phyloP scores from a whole-genome alignment of 495 filamentous ascomycete genomes.

The Penicillium subrubescens region DNA sequence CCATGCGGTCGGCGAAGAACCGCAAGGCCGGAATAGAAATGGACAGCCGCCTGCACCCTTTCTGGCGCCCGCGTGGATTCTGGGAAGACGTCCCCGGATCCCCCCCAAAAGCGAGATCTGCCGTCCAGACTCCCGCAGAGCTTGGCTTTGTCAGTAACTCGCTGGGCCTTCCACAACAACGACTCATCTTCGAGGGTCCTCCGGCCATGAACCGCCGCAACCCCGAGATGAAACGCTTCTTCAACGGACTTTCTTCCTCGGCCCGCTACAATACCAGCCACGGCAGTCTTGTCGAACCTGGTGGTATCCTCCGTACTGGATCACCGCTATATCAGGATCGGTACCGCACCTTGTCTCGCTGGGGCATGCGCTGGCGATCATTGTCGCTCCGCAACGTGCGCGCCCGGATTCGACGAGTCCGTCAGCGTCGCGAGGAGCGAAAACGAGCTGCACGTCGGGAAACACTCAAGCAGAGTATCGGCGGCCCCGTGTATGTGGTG shows the following conservation, averaged over 20 bases:
- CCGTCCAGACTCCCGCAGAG: slow-evolving; percentile 22
- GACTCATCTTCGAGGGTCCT: slow-evolving; percentile 45
- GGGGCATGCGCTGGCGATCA: slow-evolving; percentile 54
- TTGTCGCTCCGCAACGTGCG: slow-evolving; percentile 54
- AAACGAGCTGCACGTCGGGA: slow-evolving; percentile 64
- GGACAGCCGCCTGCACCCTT: slow-evolving; percentile 68
- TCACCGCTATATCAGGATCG: slow-evolving; percentile 37
- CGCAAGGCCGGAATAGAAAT: slow-evolving; percentile 46
- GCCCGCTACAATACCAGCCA: slow-evolving; percentile 33
- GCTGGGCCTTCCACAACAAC: slow-evolving; percentile 56
- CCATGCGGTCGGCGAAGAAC: slow-evolving; percentile 48
- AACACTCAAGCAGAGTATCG: slow-evolving; percentile 69
- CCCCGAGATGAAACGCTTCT: slow-evolving; percentile 35
- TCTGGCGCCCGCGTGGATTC: slow-evolving; percentile 77
- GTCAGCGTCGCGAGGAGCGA: slow-evolving; percentile 57
- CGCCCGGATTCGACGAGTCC: slow-evolving; percentile 57
- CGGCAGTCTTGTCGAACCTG: slow-evolving; percentile 34
- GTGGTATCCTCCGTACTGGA: slow-evolving; percentile 32
- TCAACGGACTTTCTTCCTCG: slow-evolving; percentile 21
- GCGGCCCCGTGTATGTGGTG: slow-evolving; percentile 37
- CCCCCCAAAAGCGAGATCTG: slow-evolving; percentile 25
- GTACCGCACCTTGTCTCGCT: slow-evolving; percentile 48
- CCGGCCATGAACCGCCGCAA: slow-evolving; percentile 43
- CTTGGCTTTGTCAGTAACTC: slow-evolving; percentile 50
- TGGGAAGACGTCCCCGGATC: slow-evolving; percentile 62